phyloP scores from a whole-genome alignment of 495 filamentous ascomycete genomes.

The Penicillium nucicola region DNA sequence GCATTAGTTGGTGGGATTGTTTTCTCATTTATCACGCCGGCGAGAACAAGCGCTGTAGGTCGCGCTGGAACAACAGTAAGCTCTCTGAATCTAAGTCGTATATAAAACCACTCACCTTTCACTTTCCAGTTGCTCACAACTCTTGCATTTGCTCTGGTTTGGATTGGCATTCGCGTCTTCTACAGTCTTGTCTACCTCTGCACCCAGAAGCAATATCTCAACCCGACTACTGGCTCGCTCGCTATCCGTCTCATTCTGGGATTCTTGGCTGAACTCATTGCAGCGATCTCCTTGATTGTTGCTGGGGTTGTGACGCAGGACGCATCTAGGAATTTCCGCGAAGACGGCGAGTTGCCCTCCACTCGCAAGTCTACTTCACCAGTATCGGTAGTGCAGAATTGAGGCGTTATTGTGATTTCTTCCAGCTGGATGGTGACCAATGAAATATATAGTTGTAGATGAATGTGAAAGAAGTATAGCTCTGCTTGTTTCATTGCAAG shows the following conservation, averaged over 20 bases:
- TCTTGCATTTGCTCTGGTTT: not conserved
- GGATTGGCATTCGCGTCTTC: conserved; percentile 6
- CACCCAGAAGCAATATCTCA: conserved; percentile 1
- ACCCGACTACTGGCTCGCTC: conserved; percentile 3
- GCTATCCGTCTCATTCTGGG: conserved; percentile 1
- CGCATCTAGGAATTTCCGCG: too few relatives aligned
- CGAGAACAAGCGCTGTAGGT: not conserved
- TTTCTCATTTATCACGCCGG: not conserved
- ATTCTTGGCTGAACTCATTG: conserved; percentile 3
- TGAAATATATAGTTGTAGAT: too few relatives aligned
- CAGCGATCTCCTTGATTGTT: not conserved
- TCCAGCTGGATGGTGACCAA: too few relatives aligned
- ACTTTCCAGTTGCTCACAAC: not conserved
- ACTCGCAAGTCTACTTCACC: too few relatives aligned
- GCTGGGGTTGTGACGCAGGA: not conserved
- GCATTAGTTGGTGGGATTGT: not conserved
- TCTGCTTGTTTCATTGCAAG: too few relatives aligned
- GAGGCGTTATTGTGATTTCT: too few relatives aligned
- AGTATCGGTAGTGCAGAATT: too few relatives aligned
- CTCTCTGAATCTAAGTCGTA: too few relatives aligned
- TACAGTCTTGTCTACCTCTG: conserved; percentile 8
- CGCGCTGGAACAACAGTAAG: not conserved
- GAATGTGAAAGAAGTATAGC: too few relatives aligned
- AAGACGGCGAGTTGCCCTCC: too few relatives aligned
- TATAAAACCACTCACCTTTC: not conserved